These are phyloP conservation scores for Lanmaoa rubissima DNA, from an alignment of 768 basidiomycete species.

Conservation along the genomic window DNA sequence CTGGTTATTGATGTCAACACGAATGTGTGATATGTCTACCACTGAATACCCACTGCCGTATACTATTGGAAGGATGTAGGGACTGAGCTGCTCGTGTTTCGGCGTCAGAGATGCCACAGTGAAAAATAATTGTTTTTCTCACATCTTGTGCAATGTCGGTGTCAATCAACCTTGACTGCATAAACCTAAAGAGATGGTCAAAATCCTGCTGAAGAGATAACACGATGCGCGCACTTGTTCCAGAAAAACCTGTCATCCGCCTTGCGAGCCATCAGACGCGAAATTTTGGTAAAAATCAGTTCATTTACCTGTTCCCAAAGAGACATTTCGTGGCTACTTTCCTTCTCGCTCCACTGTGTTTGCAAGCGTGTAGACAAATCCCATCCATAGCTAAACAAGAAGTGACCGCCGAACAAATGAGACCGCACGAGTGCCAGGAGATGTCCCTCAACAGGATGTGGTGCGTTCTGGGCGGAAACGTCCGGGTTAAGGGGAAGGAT, in stretches of 20 bases:
- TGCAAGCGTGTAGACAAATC: slow-evolving; percentile 89
- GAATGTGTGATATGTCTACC: not conserved
- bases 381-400: slow-evolving; percentile 89
- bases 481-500: slow-evolving; percentile 82
- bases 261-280: slow-evolving; percentile 38
- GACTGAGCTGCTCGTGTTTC: slow-evolving; percentile 57
- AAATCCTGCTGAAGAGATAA: not conserved
- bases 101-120: slow-evolving; percentile 7
- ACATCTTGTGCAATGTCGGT: slow-evolving; percentile 63
- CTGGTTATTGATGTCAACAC: slow-evolving; percentile 39
- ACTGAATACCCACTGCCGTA: slow-evolving; percentile 78
- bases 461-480: slow-evolving; percentile 62
- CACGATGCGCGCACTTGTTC: slow-evolving; percentile 58
- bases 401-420: slow-evolving; percentile 75
- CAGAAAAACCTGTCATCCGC: slow-evolving; percentile 98
- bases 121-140: slow-evolving; percentile 27
- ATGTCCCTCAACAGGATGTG: slow-evolving; percentile 86
- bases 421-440: slow-evolving; percentile 82
- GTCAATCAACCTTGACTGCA: slow-evolving; percentile 63
- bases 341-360: slow-evolving; percentile 64
- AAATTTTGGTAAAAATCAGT: not conserved
- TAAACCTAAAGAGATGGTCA: slow-evolving; percentile 35
- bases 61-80: slow-evolving; percentile 89
- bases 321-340: slow-evolving; percentile 50
- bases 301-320: slow-evolving; percentile 75